Evolutionary conservation across 2,329 filamentous ascomycete genomes (phyloP), one percentile per base, ranked within the genome.

Genomic region (Kalaharituber pfeilii): DNA sequence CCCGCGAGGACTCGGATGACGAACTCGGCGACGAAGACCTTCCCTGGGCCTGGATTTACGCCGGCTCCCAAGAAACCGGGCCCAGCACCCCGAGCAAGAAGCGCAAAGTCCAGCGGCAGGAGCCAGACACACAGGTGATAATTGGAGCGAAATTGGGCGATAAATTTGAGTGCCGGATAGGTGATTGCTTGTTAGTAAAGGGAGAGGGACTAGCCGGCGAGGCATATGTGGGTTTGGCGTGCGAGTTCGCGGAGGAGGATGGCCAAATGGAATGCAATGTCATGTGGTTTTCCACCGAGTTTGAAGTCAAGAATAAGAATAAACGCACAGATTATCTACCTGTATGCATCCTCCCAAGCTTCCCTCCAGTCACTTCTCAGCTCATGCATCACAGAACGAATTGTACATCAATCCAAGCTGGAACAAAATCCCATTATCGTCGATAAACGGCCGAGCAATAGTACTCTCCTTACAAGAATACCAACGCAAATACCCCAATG

Each of bases 221-320:
- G 64, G 84, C 87, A 9, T 98, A 91, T 88, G 84, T 93, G 2
- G 91, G 86, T 29, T 80, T 98, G 58, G 82, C 95, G 52, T 83
- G 82, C 63, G 81, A 85, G 44, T 94, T 98, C 61, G 81, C 36
- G 47, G 29, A 52, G 20, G 78, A 81, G 47, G 76, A 84, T 20
- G 80, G 83, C 11, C 81, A 79, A 2, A 95, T 86, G 72, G 80
- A 81, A 25, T 89, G 84, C 53, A 84, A 82, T 59, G 91, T 98
- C 65, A 82, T 95, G 75, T 98, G 91, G 91, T 95, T 98, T 66
- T 87, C 85, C 0, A 86, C 85, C 0, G 84, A 94, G 63, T 84
- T 83, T 64, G 89, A 96, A 69, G 86, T 95, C 57, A 78, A 82
- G 26, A 91, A 85, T 63, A 77, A 79, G 55, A 89, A 85, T 69